phyloP scores from a whole-genome alignment of 495 filamentous ascomycete species.

The Podospora pseudoanserina region DNA sequence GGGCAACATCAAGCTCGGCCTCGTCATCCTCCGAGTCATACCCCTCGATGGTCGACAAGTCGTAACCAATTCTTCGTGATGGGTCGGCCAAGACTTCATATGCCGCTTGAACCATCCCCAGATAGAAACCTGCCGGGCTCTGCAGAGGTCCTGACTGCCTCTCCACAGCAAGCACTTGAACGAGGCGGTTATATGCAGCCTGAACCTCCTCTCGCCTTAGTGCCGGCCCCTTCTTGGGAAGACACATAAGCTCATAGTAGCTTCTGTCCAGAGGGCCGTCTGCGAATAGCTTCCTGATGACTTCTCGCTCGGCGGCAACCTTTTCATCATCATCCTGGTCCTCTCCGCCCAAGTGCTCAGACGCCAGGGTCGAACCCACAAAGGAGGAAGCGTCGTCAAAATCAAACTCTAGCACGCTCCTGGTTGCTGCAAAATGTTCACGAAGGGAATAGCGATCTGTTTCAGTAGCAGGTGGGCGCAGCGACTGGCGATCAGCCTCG shows the following conservation, averaged over 20 bases:
- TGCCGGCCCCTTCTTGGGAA: constrained; percentile 39
- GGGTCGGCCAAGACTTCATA: constrained; percentile 55
- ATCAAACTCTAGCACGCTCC: constrained; percentile 31
- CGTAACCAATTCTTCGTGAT: constrained; percentile 54
- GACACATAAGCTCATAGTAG: constrained; percentile 52
- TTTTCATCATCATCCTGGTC: constrained; percentile 21
- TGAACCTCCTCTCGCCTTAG: constrained; percentile 51
- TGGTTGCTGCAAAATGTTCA: constrained; percentile 30
- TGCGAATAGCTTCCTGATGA: neutral
- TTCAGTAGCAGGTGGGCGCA: neutral
- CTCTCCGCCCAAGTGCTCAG: constrained; percentile 14
- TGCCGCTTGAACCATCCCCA: constrained; percentile 48
- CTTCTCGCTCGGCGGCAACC: neutral
- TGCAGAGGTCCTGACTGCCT: constrained; percentile 50
- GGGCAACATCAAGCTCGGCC: neutral
- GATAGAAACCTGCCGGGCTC: constrained; percentile 47
- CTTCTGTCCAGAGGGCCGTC: constrained; percentile 30
- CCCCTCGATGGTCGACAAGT: constrained; percentile 39
- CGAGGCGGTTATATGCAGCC: constrained; percentile 50
- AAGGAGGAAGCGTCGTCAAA: constrained; percentile 31
- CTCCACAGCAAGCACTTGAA: constrained; percentile 58
- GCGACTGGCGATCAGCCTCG: neutral
- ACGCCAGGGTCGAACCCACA: constrained; percentile 23
- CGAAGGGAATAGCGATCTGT: constrained; percentile 26
- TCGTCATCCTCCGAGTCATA: constrained; percentile 5